phyloP scores from a whole-genome alignment of 176 grass and related monocot genomes.

The Hordeum marinum region DNA sequence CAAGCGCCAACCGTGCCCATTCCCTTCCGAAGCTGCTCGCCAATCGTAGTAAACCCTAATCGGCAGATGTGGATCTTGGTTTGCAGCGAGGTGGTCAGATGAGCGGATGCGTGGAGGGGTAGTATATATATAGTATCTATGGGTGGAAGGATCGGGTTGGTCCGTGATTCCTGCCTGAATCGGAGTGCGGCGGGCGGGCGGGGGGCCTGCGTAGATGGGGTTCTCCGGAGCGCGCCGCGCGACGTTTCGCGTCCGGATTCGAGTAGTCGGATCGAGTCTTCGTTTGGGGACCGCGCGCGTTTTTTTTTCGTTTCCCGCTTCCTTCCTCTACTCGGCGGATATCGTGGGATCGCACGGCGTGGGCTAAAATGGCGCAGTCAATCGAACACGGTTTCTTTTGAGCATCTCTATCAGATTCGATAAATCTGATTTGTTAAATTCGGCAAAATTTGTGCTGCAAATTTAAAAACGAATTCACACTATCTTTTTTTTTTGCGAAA shows the following conservation, averaged over 20 bases:
- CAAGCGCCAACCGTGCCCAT: background rate
- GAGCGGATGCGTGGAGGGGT: background rate
- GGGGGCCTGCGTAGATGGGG: background rate
- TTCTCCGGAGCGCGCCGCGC: background rate
- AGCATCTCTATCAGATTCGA: too few species aligned
- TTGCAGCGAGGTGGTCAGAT: background rate
- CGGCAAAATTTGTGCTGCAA: too few species aligned
- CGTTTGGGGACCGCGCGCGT: background rate
- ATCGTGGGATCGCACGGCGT: too few species aligned
- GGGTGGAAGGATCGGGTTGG: background rate
- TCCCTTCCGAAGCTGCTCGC: background rate
- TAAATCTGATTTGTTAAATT: too few species aligned
- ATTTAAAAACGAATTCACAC: too few species aligned
- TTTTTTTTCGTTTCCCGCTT: background rate
- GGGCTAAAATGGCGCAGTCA: too few species aligned
- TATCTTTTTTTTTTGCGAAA: too few species aligned
- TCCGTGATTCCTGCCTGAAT: background rate
- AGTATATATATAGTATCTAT: background rate
- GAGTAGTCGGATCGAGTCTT: background rate
- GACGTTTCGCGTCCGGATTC: background rate
- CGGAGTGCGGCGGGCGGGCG: background rate
- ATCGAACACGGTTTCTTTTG: too few species aligned
- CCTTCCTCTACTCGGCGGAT: background rate
- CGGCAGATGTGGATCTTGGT: background rate
- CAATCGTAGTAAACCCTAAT: background rate